phyloP scores from a whole-genome alignment of 257 asterid genomes.

The Rhazya stricta region DNA sequence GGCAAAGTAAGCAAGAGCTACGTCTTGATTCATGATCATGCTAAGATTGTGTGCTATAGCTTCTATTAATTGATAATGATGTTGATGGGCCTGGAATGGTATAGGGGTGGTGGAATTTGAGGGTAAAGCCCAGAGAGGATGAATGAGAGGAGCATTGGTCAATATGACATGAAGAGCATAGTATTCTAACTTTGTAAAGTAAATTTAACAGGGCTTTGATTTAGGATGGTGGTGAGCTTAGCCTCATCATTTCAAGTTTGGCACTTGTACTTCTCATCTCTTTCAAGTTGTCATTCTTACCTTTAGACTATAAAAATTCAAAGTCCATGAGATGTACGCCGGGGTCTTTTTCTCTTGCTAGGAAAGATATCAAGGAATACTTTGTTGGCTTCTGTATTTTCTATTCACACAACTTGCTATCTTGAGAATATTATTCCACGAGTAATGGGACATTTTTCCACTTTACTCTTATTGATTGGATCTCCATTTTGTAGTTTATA shows the following conservation, averaged over 20 bases:
- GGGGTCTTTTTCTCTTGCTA: not conserved
- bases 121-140: not conserved
- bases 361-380: not conserved
- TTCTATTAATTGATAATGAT: not conserved
- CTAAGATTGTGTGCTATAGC: not conserved
- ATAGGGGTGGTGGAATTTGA: not conserved
- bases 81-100: not conserved
- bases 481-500: not conserved
- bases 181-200: not conserved
- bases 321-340: not conserved
- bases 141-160: not conserved
- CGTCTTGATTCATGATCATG: no score
- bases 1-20: not conserved
- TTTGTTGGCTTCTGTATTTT: not conserved
- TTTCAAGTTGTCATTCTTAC: no score
- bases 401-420: not conserved
- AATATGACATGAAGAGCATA: not conserved
- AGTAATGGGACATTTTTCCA: not conserved
- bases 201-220: not conserved
- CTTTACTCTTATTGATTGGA: not conserved
- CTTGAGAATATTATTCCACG: not conserved
- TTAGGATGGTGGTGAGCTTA: not conserved
- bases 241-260: not conserved
- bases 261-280: not conserved
- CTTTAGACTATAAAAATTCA: no score